Conservation (phyloP, 768 basidiomycete genomes). For the Pleurotus pulmonarius region DNA sequence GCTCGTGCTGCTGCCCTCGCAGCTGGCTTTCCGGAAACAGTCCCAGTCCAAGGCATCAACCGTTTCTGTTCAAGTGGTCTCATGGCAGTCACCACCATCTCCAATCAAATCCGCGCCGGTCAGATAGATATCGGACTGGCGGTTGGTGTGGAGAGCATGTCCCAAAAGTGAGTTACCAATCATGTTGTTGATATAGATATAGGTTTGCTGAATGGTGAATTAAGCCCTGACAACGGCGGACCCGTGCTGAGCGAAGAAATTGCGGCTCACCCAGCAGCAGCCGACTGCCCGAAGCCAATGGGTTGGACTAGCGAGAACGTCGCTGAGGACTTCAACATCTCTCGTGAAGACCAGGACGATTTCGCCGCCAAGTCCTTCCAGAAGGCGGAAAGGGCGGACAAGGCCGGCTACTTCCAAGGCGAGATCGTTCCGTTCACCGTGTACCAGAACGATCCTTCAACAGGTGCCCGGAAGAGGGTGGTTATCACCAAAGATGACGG, state of each 20-base stretch:
- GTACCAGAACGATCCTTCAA: slow-evolving; percentile 51
- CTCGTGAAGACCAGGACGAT: slow-evolving; percentile 72
- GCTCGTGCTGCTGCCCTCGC: slow-evolving; percentile 73
- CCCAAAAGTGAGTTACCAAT: slow-evolving; percentile 45
- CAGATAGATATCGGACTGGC: slow-evolving; percentile 81
- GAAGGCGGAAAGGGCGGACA: slow-evolving; percentile 73
- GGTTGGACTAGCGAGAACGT: slow-evolving; percentile 91
- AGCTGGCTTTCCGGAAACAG: slow-evolving; percentile 76
- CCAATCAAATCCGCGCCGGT: slow-evolving; percentile 73
- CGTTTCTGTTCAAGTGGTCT: slow-evolving; percentile 83
- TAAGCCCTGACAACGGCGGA: slow-evolving; percentile 62
- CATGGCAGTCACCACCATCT: slow-evolving; percentile 77
- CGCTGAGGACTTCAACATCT: slow-evolving; percentile 66
- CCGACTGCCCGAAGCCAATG: slow-evolving; percentile 70
- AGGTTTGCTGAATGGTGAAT: slow-evolving; percentile 8
- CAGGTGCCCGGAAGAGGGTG: slow-evolving; percentile 50
- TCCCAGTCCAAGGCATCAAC: slow-evolving; percentile 73
- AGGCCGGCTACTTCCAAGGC: slow-evolving; percentile 54
- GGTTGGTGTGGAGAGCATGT: slow-evolving; percentile 87
- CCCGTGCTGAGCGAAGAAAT: slow-evolving; percentile 61
- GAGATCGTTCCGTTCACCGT: slow-evolving; percentile 81
- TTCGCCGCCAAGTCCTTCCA: slow-evolving; percentile 76
- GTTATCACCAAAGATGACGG: slow-evolving; percentile 72
- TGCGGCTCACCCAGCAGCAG: slow-evolving; percentile 48
- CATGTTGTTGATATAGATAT: background rate